A percentile compares a stretch with the other conserved stretches of the same genome.
phyloP scores from a whole-genome alignment of 345 rosid genomes.

The Aethionema arabicum region DNA sequence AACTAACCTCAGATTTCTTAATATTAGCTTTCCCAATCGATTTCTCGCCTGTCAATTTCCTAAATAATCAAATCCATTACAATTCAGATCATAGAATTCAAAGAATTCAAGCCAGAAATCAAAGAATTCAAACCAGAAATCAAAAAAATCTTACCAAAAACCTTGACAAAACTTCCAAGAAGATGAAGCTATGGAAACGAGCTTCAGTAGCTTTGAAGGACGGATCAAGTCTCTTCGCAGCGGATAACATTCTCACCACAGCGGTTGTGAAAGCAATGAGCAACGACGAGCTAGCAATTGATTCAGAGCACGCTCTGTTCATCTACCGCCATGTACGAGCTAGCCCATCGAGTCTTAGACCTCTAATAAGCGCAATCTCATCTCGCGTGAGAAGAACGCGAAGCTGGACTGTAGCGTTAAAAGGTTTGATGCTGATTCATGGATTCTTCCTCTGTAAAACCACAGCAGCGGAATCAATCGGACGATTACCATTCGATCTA shows the following conservation, averaged over 20 bases:
- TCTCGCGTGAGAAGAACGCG: conserved; percentile 57
- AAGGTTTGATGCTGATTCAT: conserved; percentile 72
- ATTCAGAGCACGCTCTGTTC: conserved; percentile 53
- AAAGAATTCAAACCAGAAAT: background rate
- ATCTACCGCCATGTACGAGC: conserved; percentile 58
- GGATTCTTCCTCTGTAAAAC: conserved; percentile 66
- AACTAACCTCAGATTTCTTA: conserved; percentile 17
- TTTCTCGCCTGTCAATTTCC: background rate
- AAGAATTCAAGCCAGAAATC: background rate
- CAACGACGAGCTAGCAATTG: conserved; percentile 61
- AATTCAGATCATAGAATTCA: background rate
- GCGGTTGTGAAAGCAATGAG: conserved; percentile 76
- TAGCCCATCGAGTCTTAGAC: conserved; percentile 51
- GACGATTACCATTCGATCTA: conserved; percentile 69
- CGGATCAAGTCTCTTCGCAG: conserved; percentile 48
- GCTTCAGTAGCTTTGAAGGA: conserved; percentile 69
- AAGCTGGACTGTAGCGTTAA: conserved; percentile 77
- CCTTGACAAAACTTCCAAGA: background rate
- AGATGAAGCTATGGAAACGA: conserved; percentile 62
- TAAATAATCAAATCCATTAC: background rate
- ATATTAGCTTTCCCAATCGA: conserved; percentile 10
- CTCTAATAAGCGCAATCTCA: conserved; percentile 49
- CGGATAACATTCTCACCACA: conserved; percentile 53
- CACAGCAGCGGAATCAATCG: conserved; percentile 44
- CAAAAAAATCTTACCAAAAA: background rate